phyloP scores from a whole-genome alignment of 1,284 basidiomycete species.

The Rhodotorula sp. region DNA sequence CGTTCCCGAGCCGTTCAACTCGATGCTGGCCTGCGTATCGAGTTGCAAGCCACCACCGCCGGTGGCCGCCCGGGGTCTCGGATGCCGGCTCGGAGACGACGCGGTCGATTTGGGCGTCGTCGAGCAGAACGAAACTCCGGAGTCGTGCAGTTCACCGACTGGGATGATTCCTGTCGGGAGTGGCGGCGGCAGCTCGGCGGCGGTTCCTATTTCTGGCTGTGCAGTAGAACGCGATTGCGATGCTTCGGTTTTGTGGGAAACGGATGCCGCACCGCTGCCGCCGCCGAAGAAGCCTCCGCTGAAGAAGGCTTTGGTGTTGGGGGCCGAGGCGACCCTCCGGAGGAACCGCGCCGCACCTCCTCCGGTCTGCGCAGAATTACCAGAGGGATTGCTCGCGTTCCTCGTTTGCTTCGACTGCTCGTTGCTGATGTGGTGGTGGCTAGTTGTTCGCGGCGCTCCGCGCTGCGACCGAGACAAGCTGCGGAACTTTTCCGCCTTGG shows the following conservation, averaged over 20 bases:
- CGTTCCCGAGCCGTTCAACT: neutral
- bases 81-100: conserved; percentile 5
- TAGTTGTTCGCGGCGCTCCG: neutral
- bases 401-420: conserved; percentile 5
- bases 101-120: conserved; percentile 17
- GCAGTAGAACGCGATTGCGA: neutral
- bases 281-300: conserved; percentile 38
- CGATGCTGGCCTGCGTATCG: neutral
- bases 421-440: neutral
- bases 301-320: conserved; percentile 90
- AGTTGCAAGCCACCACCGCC: neutral
- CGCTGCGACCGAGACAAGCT: conserved; percentile 20
- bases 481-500: conserved; percentile 22
- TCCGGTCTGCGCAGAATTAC: neutral
- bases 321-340: conserved; percentile 90
- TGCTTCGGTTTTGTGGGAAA: too few species aligned
- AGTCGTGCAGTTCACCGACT: conserved; percentile 37
- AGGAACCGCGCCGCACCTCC: conserved; percentile 62
- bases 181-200: conserved; percentile 26
- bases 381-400: conserved; percentile 9
- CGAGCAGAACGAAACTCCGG: conserved; percentile 24
- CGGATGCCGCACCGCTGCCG: neutral
- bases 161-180: conserved; percentile 34
- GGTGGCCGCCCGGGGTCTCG: neutral
- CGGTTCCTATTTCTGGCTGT: neutral